Conservation (phyloP, 2,329 filamentous ascomycete genomes). For the Clarireedia paspali region DNA sequence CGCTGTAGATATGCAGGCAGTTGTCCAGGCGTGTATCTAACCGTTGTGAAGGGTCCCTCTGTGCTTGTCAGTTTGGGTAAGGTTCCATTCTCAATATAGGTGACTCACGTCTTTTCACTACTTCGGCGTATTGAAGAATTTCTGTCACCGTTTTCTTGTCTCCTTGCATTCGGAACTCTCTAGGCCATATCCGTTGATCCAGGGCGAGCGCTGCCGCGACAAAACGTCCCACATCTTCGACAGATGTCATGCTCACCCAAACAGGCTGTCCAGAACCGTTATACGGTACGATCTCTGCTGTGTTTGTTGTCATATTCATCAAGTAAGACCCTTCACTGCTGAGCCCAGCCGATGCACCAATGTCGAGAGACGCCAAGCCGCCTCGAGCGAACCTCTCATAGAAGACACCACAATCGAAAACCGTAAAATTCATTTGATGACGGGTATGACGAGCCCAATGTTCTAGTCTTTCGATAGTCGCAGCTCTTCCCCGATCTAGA, state of each 20-base stretch:
- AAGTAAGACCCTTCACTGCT: conserved; percentile 55
- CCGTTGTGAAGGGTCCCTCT: conserved; percentile 16
- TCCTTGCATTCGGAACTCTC: conserved; percentile 62
- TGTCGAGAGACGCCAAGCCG: conserved; percentile 51
- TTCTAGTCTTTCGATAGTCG: conserved; percentile 49
- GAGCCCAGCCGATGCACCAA: conserved; percentile 49
- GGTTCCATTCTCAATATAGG: background rate
- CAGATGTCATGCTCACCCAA: conserved; percentile 60
- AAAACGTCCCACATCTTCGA: conserved; percentile 63
- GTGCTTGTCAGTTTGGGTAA: background rate
- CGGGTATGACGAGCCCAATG: conserved; percentile 41
- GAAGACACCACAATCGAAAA: conserved; percentile 67
- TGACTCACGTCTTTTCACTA: conserved; percentile 41
- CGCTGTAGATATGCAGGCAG: conserved; percentile 16
- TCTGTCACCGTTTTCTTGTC: conserved; percentile 54
- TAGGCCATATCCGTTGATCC: conserved; percentile 52
- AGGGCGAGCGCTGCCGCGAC: conserved; percentile 62
- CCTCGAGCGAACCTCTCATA: conserved; percentile 68
- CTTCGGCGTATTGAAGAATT: conserved; percentile 44
- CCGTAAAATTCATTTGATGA: conserved; percentile 55
- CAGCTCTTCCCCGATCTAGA: conserved; percentile 51
- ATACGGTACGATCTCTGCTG: conserved; percentile 53
- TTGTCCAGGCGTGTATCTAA: conserved; percentile 18
- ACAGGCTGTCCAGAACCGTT: conserved; percentile 41
- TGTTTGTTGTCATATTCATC: conserved; percentile 49